Base-by-base conservation (phyloP, 192 early-diverging fungal species). In the Backusella liffmaniae region DNA sequence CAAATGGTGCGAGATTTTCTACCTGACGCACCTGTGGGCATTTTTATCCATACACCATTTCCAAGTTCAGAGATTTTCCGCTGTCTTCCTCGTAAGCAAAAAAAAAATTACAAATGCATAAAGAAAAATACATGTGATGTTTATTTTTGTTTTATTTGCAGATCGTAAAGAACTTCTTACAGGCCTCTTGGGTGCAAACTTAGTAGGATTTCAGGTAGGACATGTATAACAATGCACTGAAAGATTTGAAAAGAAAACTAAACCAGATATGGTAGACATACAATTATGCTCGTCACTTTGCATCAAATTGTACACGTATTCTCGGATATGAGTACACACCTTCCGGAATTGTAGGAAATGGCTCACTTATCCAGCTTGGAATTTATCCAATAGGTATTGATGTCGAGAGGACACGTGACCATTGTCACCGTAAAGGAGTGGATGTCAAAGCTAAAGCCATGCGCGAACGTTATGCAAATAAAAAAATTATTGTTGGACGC, bases 311-410 rank as follows among this genome's bases (percentile, higher is more conserved):
- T 83, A 96, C 98, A 1, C 92, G 98, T 13, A 92, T 98, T n/a
- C 86, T 98, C 29, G 96, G 96, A 0, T 91, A 93, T 72, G 96
- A 99, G 79, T 95, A 94, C 0, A 92, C 96, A 4, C 97, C 96
- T 8, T 90, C 84, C 18, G 95, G 95, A 10, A 94, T 98, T 18
- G 93, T 97, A 78, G 92, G 90, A 72, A 87, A 89, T 53, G 94
- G 95, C 15, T 87, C 85, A 32, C 84, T 90, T 10, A 94, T 98
- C 5, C 77, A 89, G 44, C 89, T 98, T 1, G 94, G 93, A 53
- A 96, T 96, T 23, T 97, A 97, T 79, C 98, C 98, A 2, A 97
- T 99, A 53, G 98, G 98, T n/a, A 98, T 99, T 79, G 96, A 99
- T 79, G 89, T 92, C 9, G 84, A 93, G 21, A 78, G 88, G 7